Conservation (phyloP, 345 rosid species). For the Toxicodendron radicans region DNA sequence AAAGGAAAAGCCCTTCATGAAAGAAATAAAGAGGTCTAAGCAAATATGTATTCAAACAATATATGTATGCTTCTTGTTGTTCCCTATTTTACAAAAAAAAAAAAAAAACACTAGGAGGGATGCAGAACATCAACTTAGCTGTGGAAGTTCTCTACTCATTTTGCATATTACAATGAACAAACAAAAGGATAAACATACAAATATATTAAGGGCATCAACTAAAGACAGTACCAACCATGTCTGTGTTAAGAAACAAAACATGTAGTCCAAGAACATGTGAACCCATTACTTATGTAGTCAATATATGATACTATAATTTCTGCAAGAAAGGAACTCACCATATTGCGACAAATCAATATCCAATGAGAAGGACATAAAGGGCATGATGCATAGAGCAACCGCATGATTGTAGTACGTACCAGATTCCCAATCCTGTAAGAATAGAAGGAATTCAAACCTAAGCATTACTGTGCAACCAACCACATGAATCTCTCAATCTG, state of each 20-base stretch:
- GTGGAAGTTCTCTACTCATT: background rate
- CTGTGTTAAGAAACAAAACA: background rate
- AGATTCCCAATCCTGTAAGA: conserved; percentile 81
- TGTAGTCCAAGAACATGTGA: background rate
- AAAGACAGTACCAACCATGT: background rate
- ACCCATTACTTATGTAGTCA: conserved; percentile 1
- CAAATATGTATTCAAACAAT: background rate
- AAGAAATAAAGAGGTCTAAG: background rate
- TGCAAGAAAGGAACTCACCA: conserved; percentile 49
- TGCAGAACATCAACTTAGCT: background rate
- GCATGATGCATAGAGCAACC: conserved; percentile 80
- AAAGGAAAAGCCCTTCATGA: background rate
- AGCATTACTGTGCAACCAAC: background rate
- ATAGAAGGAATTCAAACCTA: conserved; percentile 2
- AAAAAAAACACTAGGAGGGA: background rate
- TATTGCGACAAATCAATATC: conserved; percentile 76
- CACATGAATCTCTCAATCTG: background rate
- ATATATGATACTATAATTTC: background rate
- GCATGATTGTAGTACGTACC: conserved; percentile 71
- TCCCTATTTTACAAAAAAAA: too few relatives aligned
- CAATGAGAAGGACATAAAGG: conserved; percentile 87
- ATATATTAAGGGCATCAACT: background rate
- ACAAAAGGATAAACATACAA: background rate
- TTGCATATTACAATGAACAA: background rate
- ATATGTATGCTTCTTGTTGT: too few relatives aligned